These are phyloP conservation scores for Lodderomyces metapsilosis DNA, from an alignment of 1,139 yeast species.

Conservation along the genomic window DNA sequence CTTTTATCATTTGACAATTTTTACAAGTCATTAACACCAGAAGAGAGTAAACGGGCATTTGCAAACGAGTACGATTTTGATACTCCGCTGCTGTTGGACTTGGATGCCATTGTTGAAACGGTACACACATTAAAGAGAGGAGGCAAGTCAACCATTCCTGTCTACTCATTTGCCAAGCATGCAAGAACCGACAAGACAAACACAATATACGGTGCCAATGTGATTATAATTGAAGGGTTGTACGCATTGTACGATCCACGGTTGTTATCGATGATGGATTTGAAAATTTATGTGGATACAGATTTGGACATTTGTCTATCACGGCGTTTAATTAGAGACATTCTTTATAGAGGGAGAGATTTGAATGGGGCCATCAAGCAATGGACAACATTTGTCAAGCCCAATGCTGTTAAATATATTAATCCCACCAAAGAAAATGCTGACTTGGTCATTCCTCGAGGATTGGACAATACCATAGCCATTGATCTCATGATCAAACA, in stretches of 20 bases:
- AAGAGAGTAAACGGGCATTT: conserved; percentile 65
- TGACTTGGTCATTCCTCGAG: conserved; percentile 84
- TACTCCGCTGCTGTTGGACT: conserved; percentile 76
- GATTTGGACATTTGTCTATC: conserved; percentile 91
- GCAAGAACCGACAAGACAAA: conserved; percentile 65
- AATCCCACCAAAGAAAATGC: conserved; percentile 80
- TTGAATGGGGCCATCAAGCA: conserved; percentile 78
- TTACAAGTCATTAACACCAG: conserved; percentile 68
- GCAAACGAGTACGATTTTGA: conserved; percentile 77
- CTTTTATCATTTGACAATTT: conserved; percentile 87
- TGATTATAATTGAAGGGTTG: conserved; percentile 87
- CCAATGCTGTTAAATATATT: conserved; percentile 77
- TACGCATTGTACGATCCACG: conserved; percentile 77
- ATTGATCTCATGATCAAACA: conserved; percentile 77
- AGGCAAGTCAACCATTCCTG: conserved; percentile 66
- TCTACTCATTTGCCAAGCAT: conserved; percentile 79
- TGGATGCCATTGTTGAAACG: conserved; percentile 66
- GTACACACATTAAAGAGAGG: conserved; percentile 63
- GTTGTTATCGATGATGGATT: conserved; percentile 72
- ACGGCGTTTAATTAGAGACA: conserved; percentile 82
- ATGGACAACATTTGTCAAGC: conserved; percentile 90
- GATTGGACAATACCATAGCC: conserved; percentile 79
- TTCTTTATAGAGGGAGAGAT: conserved; percentile 81
- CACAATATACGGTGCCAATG: conserved; percentile 92
- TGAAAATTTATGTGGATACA: conserved; percentile 89